A percentile compares a stretch with the other conserved stretches of the same genome.
These are phyloP conservation scores for Chaetomium sp. DNA, from an alignment of 2,329 filamentous ascomycete species.

Conservation along the genomic window DNA sequence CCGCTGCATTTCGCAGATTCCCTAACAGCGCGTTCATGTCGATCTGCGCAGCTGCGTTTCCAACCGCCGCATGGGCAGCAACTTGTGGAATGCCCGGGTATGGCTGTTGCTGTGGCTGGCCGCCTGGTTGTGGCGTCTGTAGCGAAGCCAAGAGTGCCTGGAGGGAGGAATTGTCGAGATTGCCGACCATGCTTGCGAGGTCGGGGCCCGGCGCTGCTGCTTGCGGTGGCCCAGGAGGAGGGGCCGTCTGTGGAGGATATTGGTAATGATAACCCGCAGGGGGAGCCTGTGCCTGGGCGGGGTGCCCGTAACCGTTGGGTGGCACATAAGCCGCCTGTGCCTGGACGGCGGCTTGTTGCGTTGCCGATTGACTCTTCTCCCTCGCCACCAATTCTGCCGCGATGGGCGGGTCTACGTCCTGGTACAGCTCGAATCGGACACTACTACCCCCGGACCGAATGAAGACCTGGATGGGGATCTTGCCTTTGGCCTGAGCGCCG, in stretches of 20 bases:
- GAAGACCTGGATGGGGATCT: constrained; percentile 78
- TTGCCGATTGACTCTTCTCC: constrained; percentile 45
- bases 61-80: constrained; percentile 15
- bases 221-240: constrained; percentile 21
- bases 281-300: constrained; percentile 16
- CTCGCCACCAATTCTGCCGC: constrained; percentile 76
- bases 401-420: constrained; percentile 69
- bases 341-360: constrained; percentile 22
- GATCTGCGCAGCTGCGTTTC: constrained; percentile 25
- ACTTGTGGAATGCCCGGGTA: constrained; percentile 20
- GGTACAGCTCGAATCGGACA: constrained; percentile 81
- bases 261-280: constrained; percentile 17
- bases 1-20: constrained; percentile 29
- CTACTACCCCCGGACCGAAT: constrained; percentile 67
- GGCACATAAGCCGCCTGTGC: constrained; percentile 26
- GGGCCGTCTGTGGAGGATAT: constrained; percentile 14
- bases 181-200: constrained; percentile 22
- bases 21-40: constrained; percentile 44
- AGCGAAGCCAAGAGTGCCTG: constrained; percentile 31
- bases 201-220: constrained; percentile 12
- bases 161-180: constrained; percentile 30
- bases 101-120: constrained; percentile 26
- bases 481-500: constrained; percentile 61
- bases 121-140: constrained; percentile 23
- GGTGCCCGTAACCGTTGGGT: constrained; percentile 17